Base-by-base conservation (phyloP, 257 asterid species). In the Ballota nigra region DNA sequence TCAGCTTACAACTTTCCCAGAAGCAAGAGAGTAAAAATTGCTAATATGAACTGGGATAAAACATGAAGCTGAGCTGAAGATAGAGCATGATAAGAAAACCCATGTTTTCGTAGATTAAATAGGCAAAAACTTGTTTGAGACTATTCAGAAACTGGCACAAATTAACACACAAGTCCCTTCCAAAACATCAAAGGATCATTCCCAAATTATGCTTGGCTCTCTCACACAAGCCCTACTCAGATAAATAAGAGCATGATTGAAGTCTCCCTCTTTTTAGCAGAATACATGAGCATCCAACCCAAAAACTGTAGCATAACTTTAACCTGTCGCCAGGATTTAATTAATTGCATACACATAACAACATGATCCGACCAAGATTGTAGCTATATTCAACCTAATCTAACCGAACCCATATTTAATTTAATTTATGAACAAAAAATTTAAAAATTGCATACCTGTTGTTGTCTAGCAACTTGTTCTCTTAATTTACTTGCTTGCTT, bases 391-490 rank as follows among this genome's bases (percentile, higher is more conserved):
- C 60, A 28, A 10, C 57, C 40, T 3, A n/a, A 47, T 22, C 23
- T 34, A 13, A 15, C 18, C 16, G 11, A 41, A 69, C 16, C 75
- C 71, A 77, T 31, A 26, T 31, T 60, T 53, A 45, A 3, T n/a
- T 58, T 74, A 16, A 29, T 56, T 15, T 58, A 19, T 16, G 18
- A 69, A 61, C 24, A 41, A 63, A 24, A 59, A 29, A 36, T 36
- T 36, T 8, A 59, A 71, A 0, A 23, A 53, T 38, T 2, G 0
- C 18, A 65, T 55, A 91, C 98, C 98, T 94, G 97, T 20, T 94
- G 98, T 61, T 94, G 98, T 77, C 86, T 86, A 34, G 98, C 98
- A 43, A 94, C 98, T 85, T 94, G 97, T 69, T 91, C 97, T 69
- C 98, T 87, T 38, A 94, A 77, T 84, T 85, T 91, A 80, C 83